phyloP scores from a whole-genome alignment of 2,329 filamentous ascomycete genomes.

The Aspergillus cejpii region DNA sequence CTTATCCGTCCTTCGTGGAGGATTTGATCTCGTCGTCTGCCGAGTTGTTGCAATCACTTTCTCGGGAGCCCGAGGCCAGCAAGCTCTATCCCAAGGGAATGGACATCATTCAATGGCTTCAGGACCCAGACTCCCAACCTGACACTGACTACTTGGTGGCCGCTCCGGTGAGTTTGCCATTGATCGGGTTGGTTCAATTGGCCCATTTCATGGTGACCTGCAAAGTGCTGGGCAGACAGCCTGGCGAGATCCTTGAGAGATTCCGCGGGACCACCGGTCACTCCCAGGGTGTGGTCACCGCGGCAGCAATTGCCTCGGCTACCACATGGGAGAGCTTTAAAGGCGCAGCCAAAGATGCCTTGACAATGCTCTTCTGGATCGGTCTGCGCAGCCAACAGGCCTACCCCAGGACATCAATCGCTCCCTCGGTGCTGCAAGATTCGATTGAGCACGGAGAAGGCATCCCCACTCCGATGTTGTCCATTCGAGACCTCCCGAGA shows the following conservation, averaged over 20 bases:
- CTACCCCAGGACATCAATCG: slow-evolving; percentile 89
- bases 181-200: slow-evolving; percentile 93
- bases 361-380: slow-evolving; percentile 98
- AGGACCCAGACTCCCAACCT: slow-evolving; percentile 79
- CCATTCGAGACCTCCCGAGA: slow-evolving; percentile 85
- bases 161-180: slow-evolving; percentile 86
- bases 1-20: slow-evolving; percentile 84
- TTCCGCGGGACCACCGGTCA: slow-evolving; percentile 88
- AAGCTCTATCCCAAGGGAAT: slow-evolving; percentile 98
- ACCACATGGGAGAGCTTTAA: slow-evolving; percentile 91
- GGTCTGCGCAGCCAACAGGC: slow-evolving; percentile 94
- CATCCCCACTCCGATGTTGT: slow-evolving; percentile 93
- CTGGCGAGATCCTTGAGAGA: slow-evolving; percentile 76
- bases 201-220: slow-evolving; percentile 94
- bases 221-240: slow-evolving; percentile 81
- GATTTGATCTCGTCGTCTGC: slow-evolving; percentile 76
- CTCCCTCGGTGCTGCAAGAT: slow-evolving; percentile 83
- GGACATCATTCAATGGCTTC: slow-evolving; percentile 89
- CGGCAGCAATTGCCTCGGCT: slow-evolving; percentile 81
- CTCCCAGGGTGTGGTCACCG: slow-evolving; percentile 92
- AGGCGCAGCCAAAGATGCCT: slow-evolving; percentile 67
- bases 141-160: slow-evolving; percentile 92
- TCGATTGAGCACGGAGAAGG: slow-evolving; percentile 92
- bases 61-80: slow-evolving; percentile 75
- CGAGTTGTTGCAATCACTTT: slow-evolving; percentile 77